A percentile compares a stretch with the other conserved stretches of the same genome.
phyloP scores from a whole-genome alignment of 2,329 filamentous ascomycete species.

The Talaromyces sp. region DNA sequence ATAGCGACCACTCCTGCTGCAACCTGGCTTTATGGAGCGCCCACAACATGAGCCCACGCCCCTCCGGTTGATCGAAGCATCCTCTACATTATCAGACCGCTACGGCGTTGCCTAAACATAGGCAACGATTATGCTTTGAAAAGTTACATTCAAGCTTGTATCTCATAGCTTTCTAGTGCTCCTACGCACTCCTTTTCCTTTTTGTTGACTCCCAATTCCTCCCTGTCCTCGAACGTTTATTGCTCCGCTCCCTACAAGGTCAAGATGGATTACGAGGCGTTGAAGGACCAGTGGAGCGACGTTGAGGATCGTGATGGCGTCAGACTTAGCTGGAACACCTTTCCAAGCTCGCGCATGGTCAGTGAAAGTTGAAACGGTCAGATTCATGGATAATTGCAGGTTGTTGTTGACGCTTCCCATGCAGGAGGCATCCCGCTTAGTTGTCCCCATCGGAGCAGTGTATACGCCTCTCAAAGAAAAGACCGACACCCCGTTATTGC shows the following conservation, averaged over 20 bases:
- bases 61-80: conserved; percentile 25
- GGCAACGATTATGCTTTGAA: conserved; percentile 28
- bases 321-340: conserved; percentile 96
- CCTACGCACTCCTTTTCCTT: conserved; percentile 17
- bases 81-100: conserved; percentile 22
- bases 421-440: conserved; percentile 86
- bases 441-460: conserved; percentile 91
- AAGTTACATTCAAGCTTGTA: not conserved
- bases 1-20: conserved; percentile 36
- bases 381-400: conserved; percentile 15
- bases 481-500: conserved; percentile 74
- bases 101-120: conserved; percentile 27
- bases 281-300: conserved; percentile 95
- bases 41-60: conserved; percentile 26
- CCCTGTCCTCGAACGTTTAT: conserved; percentile 12
- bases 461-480: conserved; percentile 97
- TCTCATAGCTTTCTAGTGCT: conserved; percentile 19
- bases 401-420: conserved; percentile 15
- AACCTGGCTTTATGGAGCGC: conserved; percentile 41
- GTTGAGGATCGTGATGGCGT: conserved; percentile 95
- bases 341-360: conserved; percentile 96
- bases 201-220: conserved; percentile 16
- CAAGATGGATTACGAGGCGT: conserved; percentile 82
- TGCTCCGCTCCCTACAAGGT: conserved; percentile 16
- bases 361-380: conserved; percentile 26